These are phyloP conservation scores for Aristolochia fimbriata DNA, from an alignment of 164 flowering plant genomes.

Conservation along the genomic window DNA sequence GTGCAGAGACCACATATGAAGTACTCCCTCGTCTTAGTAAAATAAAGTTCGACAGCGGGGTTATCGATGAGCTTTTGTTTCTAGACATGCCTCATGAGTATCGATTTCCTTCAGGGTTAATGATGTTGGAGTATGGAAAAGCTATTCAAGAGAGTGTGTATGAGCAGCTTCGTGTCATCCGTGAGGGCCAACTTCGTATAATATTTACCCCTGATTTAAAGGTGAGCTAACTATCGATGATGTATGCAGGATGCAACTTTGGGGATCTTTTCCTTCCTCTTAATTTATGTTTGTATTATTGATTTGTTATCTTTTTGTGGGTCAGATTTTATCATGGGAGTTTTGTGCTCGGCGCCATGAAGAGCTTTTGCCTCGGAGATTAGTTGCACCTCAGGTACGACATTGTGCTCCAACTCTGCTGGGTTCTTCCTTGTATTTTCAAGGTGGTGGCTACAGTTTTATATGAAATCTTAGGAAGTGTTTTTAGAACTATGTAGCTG, in stretches of 20 bases:
- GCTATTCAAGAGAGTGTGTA: conserved; percentile 97
- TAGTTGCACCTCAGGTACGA: conserved; percentile 85
- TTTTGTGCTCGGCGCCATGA: conserved; percentile 96
- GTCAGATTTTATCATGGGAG: conserved; percentile 90
- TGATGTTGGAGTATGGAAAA: conserved; percentile 88
- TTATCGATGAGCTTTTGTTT: conserved; percentile 87
- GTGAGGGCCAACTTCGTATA: conserved; percentile 92
- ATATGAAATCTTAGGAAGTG: no score
- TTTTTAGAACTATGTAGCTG: no score
- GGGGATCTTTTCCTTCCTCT: not conserved
- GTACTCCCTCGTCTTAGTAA: conserved; percentile 96
- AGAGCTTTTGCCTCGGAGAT: conserved; percentile 82
- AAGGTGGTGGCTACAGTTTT: no score
- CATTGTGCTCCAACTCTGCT: not conserved
- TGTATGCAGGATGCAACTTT: not conserved
- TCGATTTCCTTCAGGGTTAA: conserved; percentile 67
- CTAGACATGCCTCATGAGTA: conserved; percentile 79
- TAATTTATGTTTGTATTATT: not conserved
- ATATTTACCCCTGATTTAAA: conserved; percentile 74
- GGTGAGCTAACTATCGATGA: conserved; percentile 22
- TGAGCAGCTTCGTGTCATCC: conserved; percentile 89
- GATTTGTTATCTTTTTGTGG: not conserved
- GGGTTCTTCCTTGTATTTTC: no score
- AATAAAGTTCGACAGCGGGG: conserved; percentile 92
- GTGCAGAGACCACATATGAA: conserved; percentile 87